Percentiles rank a stretch among this genome's conserved stretches.
Conservation (phyloP, 352 stramenopile genomes). For the Phytopythium oedochilum region DNA sequence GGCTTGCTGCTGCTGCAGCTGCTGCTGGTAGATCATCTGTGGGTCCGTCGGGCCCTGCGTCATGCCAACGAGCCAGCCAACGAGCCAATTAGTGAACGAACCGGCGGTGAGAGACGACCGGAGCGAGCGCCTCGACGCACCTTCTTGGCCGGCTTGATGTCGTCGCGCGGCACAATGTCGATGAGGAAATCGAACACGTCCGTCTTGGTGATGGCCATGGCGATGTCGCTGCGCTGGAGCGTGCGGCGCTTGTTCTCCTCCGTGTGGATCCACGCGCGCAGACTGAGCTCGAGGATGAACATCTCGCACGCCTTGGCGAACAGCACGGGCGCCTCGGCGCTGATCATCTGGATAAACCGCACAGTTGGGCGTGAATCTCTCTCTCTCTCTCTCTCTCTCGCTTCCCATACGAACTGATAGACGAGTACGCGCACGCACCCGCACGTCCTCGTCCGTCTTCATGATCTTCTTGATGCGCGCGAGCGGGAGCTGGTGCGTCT, state of each 20-base stretch:
- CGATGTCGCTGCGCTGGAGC: conserved; percentile 89
- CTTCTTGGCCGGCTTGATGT: conserved; percentile 88
- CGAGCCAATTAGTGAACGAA: no score
- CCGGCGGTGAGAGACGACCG: no score
- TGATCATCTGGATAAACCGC: conserved; percentile 86
- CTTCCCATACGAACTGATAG: no score
- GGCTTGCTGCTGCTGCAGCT: conserved; percentile 84
- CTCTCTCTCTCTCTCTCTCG: no score
- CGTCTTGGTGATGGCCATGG: conserved; percentile 88
- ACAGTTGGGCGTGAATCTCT: no score
- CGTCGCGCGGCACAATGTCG: conserved; percentile 87
- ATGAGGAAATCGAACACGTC: conserved; percentile 93
- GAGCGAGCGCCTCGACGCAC: no score
- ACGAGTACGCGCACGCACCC: conserved; percentile 20
- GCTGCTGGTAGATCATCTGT: conserved; percentile 83
- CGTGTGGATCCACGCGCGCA: conserved; percentile 88
- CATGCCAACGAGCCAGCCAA: no score
- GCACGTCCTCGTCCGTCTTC: conserved; percentile 93
- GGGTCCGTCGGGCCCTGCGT: conserved; percentile 54
- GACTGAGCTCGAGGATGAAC: conserved; percentile 90
- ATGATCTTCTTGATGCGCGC: conserved; percentile 96
- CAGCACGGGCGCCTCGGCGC: conserved; percentile 88
- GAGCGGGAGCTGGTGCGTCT: conserved; percentile 88
- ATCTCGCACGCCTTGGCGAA: conserved; percentile 95
- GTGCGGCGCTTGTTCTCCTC: conserved; percentile 92